phyloP scores from a whole-genome alignment of 768 basidiomycete species.

The Boletellus ananas region DNA sequence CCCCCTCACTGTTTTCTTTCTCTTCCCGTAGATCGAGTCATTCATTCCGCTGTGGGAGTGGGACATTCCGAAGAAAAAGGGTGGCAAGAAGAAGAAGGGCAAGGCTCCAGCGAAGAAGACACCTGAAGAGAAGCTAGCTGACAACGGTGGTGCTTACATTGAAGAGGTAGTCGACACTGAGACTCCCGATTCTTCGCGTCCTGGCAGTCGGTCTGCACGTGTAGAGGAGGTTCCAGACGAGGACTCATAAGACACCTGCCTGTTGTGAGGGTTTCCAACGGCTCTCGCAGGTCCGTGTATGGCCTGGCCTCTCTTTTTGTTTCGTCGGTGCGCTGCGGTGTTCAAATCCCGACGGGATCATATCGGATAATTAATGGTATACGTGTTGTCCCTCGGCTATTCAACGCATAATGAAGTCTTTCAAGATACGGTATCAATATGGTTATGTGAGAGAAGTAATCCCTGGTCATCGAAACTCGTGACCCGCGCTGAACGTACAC shows the following conservation, averaged over 20 bases:
- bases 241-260: constrained; percentile 21
- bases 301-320: not conserved
- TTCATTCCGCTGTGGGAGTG: constrained; percentile 98
- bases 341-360: no score
- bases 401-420: no score
- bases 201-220: constrained; percentile 36
- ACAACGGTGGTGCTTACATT: constrained; percentile 38
- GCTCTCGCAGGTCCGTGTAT: not conserved
- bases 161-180: constrained; percentile 35
- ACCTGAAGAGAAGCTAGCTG: constrained; percentile 38
- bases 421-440: no score
- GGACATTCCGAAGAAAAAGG: constrained; percentile 78
- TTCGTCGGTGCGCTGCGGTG: not conserved
- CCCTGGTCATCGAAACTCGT: no score
- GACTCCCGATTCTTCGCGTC: constrained; percentile 31
- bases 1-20: not conserved
- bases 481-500: no score
- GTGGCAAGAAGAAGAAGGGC: constrained; percentile 59
- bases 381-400: no score
- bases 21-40: constrained; percentile 75
- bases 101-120: constrained; percentile 32
- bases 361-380: no score
- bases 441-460: no score
- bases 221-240: constrained; percentile 47
- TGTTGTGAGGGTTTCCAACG: not conserved